Base-by-base conservation (phyloP, 305 asterid species). In the Fraxinus paxiana region DNA sequence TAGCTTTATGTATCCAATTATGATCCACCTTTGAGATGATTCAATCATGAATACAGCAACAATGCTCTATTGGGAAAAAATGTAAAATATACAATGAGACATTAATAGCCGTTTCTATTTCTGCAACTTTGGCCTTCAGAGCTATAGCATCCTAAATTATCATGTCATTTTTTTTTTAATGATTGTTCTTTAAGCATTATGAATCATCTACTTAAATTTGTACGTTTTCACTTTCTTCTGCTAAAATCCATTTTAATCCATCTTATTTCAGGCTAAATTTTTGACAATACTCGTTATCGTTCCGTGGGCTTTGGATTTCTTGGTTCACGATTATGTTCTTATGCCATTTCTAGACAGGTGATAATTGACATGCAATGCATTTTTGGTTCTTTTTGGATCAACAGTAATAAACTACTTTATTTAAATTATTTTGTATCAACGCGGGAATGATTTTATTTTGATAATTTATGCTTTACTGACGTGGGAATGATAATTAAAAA, bases 261-360 rank as follows among this genome's bases (percentile, higher is more conserved):
- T 81, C 79, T 73, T 80, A 65, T 85, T 89, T 83, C 98, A 96
- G 99, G 98, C 97, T 80, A 96, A 92, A 87, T 89, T 96, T 88
- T 90, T 96, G 94, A 98, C 98, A 37, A 87, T 92, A 82, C 83
- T 96, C 87, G 81, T 96, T 81, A 84, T 96, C 77, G 83, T 93
- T 85, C 99, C 99, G 8, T 93, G 94, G 93, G 90, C 92, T 81
- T 73, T 92, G 89, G 98, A 94, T 87, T 94, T 90, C 86, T 80
- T 96, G 85, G 98, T 92, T 87, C 99, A 93, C 79, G 98, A 94
- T 88, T 94, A 86, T 83, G 92, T 91, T 86, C 94, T 96, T 81
- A 85, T 92, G 98, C 99, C 99, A 41, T 96, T 96, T 88, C 87
- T 96, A 83, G 98, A 96, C 92, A 96, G 99, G 99, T 96, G 83